Percentiles rank a stretch among this genome's conserved stretches.
phyloP scores from a whole-genome alignment of 2,329 filamentous ascomycete genomes.

The Karstenula rhodostoma region DNA sequence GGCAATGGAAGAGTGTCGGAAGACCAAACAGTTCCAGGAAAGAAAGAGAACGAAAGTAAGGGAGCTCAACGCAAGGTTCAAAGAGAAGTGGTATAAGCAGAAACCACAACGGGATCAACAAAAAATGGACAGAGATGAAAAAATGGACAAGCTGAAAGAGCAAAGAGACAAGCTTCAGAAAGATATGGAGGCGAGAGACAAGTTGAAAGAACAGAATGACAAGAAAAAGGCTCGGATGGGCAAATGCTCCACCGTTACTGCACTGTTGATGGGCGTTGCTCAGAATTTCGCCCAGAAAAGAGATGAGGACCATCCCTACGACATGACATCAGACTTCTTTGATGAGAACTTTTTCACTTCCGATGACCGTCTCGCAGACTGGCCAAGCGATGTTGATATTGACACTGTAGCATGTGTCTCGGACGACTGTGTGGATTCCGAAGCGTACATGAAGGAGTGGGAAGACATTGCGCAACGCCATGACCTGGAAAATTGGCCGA shows the following conservation, averaged over 20 bases:
- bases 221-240: slow-evolving; percentile 14
- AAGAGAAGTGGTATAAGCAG: slow-evolving; percentile 12
- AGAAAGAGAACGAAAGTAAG: slow-evolving; percentile 9
- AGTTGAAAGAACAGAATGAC: slow-evolving; percentile 15
- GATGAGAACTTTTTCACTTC: slow-evolving; percentile 16
- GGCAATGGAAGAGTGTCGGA: slow-evolving; percentile 12
- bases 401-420: slow-evolving; percentile 11
- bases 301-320: slow-evolving; percentile 16
- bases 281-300: slow-evolving; percentile 11
- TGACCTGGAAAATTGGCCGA: neutral
- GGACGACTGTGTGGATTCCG: slow-evolving; percentile 2
- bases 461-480: slow-evolving; percentile 4
- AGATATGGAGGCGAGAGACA: slow-evolving; percentile 11
- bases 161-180: slow-evolving; percentile 8
- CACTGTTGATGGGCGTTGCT: slow-evolving; percentile 14
- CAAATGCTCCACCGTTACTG: slow-evolving; percentile 12
- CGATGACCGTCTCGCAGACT: slow-evolving; percentile 17
- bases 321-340: slow-evolving; percentile 18
- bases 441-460: slow-evolving; percentile 17
- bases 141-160: slow-evolving; percentile 14
- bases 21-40: slow-evolving; percentile 17
- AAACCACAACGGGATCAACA: slow-evolving; percentile 16
- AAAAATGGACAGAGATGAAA: slow-evolving; percentile 12
- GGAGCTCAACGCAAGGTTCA: slow-evolving; percentile 10
- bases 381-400: slow-evolving; percentile 15